Base-by-base conservation (phyloP, 305 asterid genomes). In the Fraxinus nigra region DNA sequence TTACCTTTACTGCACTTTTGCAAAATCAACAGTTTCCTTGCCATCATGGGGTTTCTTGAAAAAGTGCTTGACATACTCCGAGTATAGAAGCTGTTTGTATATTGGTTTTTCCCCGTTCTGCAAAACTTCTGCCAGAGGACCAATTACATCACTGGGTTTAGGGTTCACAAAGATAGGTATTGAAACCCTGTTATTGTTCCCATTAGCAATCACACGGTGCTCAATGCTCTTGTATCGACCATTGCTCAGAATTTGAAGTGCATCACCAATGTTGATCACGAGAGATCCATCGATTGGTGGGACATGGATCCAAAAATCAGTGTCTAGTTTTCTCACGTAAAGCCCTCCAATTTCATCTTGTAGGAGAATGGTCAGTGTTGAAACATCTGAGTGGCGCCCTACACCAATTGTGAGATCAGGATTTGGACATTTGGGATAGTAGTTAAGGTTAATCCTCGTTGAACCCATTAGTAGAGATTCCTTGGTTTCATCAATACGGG, bases 31-130 rank as follows among this genome's bases (percentile, higher is more conserved):
- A 1, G 93, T 84, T 33, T 78, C 79, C 81, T 90, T 92, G 28
- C 95, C 93, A 65, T 90, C 91, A 69, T 87, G 93, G 6, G 86
- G 90, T 81, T 88, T 90, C 56, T 91, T 78, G 79, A 88, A 89
- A 87, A 92, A 92, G 81, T 88, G 84, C 81, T 73, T 85, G 82
- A 89, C 88, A 61, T 92, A 90, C 79, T 92, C 95, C 0, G 89
- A 85, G 85, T 65, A 89, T 3, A 80, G 56, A 18, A 92, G 76
- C 3, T 82, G 85, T 80, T 81, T 90, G 76, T 92, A 92, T 26
- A 87, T 40, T 0, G 89, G 86, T 1, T 83, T 86, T 84, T 88
- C 91, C 77, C 92, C 93, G 37, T 35, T 79, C 82, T 87, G 46
- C 79, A 89, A 67, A 76, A 86, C 90, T 87, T 88, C 89, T 46